Evolutionary conservation across 208 protist genomes (phyloP), one percentile per base, ranked within the genome.

Genomic region (Leishmania guyanensis): DNA sequence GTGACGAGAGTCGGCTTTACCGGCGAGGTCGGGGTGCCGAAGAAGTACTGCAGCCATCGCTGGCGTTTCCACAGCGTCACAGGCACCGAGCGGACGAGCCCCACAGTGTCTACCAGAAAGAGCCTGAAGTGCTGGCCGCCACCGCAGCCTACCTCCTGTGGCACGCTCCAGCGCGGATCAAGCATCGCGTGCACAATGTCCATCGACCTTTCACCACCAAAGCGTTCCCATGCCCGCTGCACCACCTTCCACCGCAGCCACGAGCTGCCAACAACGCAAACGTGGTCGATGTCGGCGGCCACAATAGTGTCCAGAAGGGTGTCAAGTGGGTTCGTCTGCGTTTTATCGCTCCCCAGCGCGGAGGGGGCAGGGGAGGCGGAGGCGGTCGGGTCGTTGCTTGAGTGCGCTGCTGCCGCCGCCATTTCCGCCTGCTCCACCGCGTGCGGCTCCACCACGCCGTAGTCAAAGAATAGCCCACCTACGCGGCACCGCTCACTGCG

Each of bases 1-100:
- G 80, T 87, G 26, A 93, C 68, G 17, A 88, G 79, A 12, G 83
- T 84, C 36, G 92, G 90, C 76, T 76, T 79, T 70, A 96, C 74
- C 8, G 84, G 74, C 1, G 88, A 91, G 9, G 83, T 87, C 14
- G 77, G 74, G 20, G 86, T 91, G 36, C 90, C 92, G 43, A 90
- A 91, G 84, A 96, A 94, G 86, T 96, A 94, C 56, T 85, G 88
- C 75, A 90, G 76, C 91, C 92, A 96, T 33, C 86, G 82, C 78
- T 90, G 88, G 8, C 86, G 82, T 65, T 77, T 83, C 79, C 58
- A 51, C 8, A 86, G 74, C 17, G 56, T 65, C 56, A 81, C 64
- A 3, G 77, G 82, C 64, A 79, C 58, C 81, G 76, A 78, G 54
- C 71, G 78, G 39, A 79, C 64, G 9, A 81, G 81, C 68, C 83